A percentile compares a stretch with the other conserved stretches of the same genome.
Conservation (phyloP, 805 yeast genomes). For the Nakazawaea sp. region DNA sequence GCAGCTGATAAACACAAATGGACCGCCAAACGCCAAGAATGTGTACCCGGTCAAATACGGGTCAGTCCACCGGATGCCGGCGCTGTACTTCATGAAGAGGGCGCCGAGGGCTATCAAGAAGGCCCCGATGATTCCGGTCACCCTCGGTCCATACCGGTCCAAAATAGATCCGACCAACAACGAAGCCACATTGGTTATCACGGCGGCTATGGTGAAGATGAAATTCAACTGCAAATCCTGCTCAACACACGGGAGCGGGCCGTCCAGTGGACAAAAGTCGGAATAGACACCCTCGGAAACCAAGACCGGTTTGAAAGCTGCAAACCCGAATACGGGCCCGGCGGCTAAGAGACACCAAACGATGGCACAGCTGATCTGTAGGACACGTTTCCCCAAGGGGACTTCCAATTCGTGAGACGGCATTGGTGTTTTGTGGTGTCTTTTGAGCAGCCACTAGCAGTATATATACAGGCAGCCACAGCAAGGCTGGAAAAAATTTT, state of each 20-base stretch:
- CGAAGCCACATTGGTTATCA: constrained; percentile 77
- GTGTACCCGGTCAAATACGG: constrained; percentile 71
- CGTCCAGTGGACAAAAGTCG: constrained; percentile 22
- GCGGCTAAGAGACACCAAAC: constrained; percentile 88
- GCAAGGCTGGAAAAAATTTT: too few relatives aligned
- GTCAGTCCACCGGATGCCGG: constrained; percentile 33
- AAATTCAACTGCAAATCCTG: constrained; percentile 80
- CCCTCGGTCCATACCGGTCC: constrained; percentile 75
- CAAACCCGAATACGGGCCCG: constrained; percentile 93
- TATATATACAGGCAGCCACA: too few relatives aligned
- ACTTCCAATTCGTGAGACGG: constrained; percentile 9
- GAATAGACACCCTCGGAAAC: constrained; percentile 72
- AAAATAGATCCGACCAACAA: constrained; percentile 75
- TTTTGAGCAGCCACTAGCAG: too few relatives aligned
- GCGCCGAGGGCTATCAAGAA: constrained; percentile 52
- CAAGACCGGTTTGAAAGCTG: constrained; percentile 84
- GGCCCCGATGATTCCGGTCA: constrained; percentile 73
- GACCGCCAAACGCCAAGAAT: constrained; percentile 82
- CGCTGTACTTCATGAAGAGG: constrained; percentile 18
- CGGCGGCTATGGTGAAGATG: constrained; percentile 83
- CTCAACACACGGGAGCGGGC: constrained; percentile 42
- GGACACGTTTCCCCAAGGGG: constrained; percentile 23
- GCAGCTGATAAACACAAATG: constrained; percentile 84
- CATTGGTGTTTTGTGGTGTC: constrained; percentile 3
- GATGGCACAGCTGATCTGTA: constrained; percentile 69